Conservation (phyloP, 306 rosid species). For the Prunus mume region DNA sequence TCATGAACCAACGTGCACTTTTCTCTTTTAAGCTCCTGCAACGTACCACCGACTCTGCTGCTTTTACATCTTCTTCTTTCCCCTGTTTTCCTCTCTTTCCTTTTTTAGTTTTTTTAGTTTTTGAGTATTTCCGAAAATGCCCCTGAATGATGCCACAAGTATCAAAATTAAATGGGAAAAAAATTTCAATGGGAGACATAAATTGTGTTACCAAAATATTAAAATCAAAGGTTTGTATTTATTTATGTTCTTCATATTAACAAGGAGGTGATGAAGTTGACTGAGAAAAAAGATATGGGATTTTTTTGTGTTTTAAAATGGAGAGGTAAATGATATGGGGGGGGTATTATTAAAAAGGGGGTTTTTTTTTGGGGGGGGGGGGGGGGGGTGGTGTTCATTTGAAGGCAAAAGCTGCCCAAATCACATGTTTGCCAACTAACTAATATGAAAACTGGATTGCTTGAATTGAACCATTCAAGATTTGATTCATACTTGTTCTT, state of each 20-base stretch:
- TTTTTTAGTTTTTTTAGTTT: not conserved
- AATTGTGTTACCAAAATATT: not conserved
- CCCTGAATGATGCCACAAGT: not conserved
- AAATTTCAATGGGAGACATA: not conserved
- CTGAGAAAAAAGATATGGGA: constrained; percentile 1
- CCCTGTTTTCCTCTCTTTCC: not conserved
- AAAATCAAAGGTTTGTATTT: not conserved
- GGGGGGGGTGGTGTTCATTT: constrained; percentile 16
- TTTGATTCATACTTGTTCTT: not conserved
- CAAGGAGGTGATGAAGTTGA: not conserved
- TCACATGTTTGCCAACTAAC: constrained; percentile 60
- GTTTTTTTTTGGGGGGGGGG: no score
- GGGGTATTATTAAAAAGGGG: no score
- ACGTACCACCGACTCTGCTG: constrained; percentile 11
- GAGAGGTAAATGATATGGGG: no score
- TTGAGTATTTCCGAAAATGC: not conserved
- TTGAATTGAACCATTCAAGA: not conserved
- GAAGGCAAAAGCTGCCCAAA: constrained; percentile 52
- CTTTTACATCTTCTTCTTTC: constrained; percentile 7
- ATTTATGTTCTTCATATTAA: not conserved
- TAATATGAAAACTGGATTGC: constrained; percentile 14
- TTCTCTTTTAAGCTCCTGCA: constrained; percentile 26
- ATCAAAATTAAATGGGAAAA: not conserved
- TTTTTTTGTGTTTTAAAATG: not conserved
- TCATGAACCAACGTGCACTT: constrained; percentile 49